Percentiles rank a stretch among this genome's conserved stretches.
These are phyloP conservation scores for Arthrobotrys conoides DNA, from an alignment of 2,329 filamentous ascomycete genomes.

Conservation along the genomic window DNA sequence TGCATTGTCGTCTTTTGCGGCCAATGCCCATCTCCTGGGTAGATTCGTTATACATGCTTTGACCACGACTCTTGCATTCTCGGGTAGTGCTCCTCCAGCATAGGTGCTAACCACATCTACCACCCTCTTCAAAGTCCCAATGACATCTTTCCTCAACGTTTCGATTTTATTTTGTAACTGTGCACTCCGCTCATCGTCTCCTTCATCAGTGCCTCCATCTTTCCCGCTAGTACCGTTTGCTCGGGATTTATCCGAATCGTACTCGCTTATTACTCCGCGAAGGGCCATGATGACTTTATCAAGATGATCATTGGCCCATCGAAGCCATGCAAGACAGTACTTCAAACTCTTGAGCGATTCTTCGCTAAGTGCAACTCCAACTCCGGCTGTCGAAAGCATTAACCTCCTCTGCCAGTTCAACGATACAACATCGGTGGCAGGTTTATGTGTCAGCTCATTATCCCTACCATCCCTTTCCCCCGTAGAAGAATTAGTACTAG, in stretches of 20 bases:
- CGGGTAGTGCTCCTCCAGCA: constrained; percentile 89
- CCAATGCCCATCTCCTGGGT: constrained; percentile 83
- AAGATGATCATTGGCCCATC: constrained; percentile 85
- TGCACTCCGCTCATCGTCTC: constrained; percentile 65
- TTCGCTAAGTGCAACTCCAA: constrained; percentile 91
- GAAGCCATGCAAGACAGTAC: constrained; percentile 84
- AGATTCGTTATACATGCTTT: constrained; percentile 86
- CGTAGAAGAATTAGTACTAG: constrained; percentile 64
- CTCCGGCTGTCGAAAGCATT: constrained; percentile 89
- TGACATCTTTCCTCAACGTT: constrained; percentile 77
- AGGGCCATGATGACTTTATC: constrained; percentile 81
- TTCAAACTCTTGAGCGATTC: constrained; percentile 86
- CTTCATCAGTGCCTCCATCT: constrained; percentile 63
- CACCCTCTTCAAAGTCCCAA: constrained; percentile 84
- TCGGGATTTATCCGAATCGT: constrained; percentile 73
- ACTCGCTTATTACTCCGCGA: constrained; percentile 83
- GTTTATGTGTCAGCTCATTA: constrained; percentile 64
- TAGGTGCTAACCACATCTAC: constrained; percentile 90
- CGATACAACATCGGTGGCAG: constrained; percentile 64
- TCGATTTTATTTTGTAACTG: constrained; percentile 77
- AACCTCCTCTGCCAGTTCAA: constrained; percentile 83
- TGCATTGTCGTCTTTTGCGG: constrained; percentile 65
- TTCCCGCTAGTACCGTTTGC: constrained; percentile 52
- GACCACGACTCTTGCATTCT: constrained; percentile 87
- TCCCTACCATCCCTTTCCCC: constrained; percentile 65